phyloP scores from a whole-genome alignment of 371 early-diverging fungal genomes.

The Phascolomyces articulosus region DNA sequence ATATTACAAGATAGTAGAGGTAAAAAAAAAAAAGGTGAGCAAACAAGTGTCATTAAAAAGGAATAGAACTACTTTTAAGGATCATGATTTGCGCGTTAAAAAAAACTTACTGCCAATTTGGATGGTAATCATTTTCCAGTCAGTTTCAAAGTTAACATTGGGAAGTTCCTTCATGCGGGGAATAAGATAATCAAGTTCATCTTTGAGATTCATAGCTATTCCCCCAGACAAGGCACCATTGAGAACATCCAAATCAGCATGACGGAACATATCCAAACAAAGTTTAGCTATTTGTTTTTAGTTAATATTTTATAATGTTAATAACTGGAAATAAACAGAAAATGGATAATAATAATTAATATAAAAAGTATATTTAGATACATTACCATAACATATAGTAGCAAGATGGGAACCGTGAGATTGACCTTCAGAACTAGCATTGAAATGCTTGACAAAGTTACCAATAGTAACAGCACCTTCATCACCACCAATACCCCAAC shows the following conservation, averaged over 20 bases:
- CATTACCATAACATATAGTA: constrained; percentile 26
- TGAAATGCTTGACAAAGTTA: constrained; percentile 42
- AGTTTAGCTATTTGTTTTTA: background rate
- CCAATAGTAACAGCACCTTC: constrained; percentile 38
- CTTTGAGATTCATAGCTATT: constrained; percentile 32
- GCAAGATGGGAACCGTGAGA: constrained; percentile 37
- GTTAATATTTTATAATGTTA: background rate
- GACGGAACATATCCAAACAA: background rate
- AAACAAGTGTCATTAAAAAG: too few species aligned
- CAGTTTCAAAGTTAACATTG: constrained; percentile 24
- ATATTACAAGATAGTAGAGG: too few species aligned
- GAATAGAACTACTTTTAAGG: too few species aligned
- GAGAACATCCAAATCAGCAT: constrained; percentile 3
- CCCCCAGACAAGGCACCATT: constrained; percentile 50
- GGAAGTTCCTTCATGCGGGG: constrained; percentile 19
- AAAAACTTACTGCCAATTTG: constrained; percentile 36
- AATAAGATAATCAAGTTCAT: constrained; percentile 42
- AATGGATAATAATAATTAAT: too few species aligned
- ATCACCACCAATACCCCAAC: constrained; percentile 51
- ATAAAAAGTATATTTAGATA: too few species aligned
- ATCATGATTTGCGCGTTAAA: background rate
- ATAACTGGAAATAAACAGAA: background rate
- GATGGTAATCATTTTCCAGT: constrained; percentile 50
- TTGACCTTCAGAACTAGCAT: constrained; percentile 30
- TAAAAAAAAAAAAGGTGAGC: too few species aligned